Conservation (phyloP, 2,329 filamentous ascomycete genomes). For the Exophiala sideris region DNA sequence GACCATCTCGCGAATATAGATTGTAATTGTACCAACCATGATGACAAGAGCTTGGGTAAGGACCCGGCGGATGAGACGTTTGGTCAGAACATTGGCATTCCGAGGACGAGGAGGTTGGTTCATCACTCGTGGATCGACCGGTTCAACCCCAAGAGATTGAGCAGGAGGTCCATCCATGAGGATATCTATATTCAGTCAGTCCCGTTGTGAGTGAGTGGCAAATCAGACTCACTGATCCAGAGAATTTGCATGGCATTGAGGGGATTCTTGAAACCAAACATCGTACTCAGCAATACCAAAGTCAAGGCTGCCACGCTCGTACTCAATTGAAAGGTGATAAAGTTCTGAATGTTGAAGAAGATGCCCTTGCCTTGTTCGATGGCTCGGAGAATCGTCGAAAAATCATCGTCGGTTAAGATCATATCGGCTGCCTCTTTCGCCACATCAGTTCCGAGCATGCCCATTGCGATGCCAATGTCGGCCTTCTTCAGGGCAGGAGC, state of each 20-base stretch:
- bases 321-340: constrained; percentile 95
- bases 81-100: constrained; percentile 87
- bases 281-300: constrained; percentile 86
- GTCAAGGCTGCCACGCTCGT: constrained; percentile 92
- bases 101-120: constrained; percentile 80
- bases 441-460: constrained; percentile 88
- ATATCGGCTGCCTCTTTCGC: constrained; percentile 93
- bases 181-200: constrained; percentile 65
- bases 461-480: constrained; percentile 98
- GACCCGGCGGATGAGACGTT: constrained; percentile 75
- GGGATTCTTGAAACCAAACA: constrained; percentile 89
- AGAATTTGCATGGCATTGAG: constrained; percentile 99
- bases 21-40: constrained; percentile 84
- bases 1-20: constrained; percentile 89
- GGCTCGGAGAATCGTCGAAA: constrained; percentile 83
- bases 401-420: constrained; percentile 84
- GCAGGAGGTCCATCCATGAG: constrained; percentile 99
- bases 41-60: constrained; percentile 84
- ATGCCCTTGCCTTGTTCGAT: constrained; percentile 99
- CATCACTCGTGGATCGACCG: constrained; percentile 93
- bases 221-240: constrained; percentile 79
- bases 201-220: neutral
- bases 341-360: constrained; percentile 99
- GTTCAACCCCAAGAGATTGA: constrained; percentile 93
- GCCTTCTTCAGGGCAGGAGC: constrained; percentile 94